Base-by-base conservation (phyloP, 345 rosid genomes). In the Pelargonium nanum region DNA sequence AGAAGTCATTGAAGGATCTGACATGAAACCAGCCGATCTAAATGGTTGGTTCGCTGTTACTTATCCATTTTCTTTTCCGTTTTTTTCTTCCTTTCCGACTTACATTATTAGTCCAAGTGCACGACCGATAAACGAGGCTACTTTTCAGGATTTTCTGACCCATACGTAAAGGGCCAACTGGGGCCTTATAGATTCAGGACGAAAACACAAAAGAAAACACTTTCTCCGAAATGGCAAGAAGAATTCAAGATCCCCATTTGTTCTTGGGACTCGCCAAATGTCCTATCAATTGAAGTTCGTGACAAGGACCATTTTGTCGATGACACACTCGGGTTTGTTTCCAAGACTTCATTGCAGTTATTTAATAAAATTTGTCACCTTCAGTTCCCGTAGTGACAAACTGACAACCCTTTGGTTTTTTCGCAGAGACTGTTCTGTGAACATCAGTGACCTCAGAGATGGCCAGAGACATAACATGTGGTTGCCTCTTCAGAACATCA, bases 161-260 rank as follows among this genome's bases (percentile, higher is more conserved):
- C 99, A 26, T 93, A 89, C 24, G 96, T 89, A 72, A 93, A 87
- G 77, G 99, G 99, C 60, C 82, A 83, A 66, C 82, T 89, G 64
- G 96, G 99, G 19, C 65, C 81, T 6, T 85, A 83, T 75, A 80
- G 84, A 65, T 86, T 93, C 73, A 85, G 76, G 77, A 89, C 95
- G 19, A 82, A 82, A 75, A 76, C 67, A 6, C 74, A 76, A 20
- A 68, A 60, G 85, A 93, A 90, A 74, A 87, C 96, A 0, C 56
- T 93, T 68, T 26, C 81, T 70, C 99, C 99, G 28, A 89, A 81
- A 70, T 89, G 99, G 99, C 87, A 68, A 0, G 99, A 93, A 76
- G 96, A 84, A 65, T 93, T 84, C 62, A 81, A 74, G 73, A 77
- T 93, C 58, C 99, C 99, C 56, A 71, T 93, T 22, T 66, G 70